A percentile compares a stretch with the other conserved stretches of the same genome.
These are phyloP conservation scores for Beta macrorhiza DNA, from an alignment of 179 eudicot genomes.

Conservation along the genomic window DNA sequence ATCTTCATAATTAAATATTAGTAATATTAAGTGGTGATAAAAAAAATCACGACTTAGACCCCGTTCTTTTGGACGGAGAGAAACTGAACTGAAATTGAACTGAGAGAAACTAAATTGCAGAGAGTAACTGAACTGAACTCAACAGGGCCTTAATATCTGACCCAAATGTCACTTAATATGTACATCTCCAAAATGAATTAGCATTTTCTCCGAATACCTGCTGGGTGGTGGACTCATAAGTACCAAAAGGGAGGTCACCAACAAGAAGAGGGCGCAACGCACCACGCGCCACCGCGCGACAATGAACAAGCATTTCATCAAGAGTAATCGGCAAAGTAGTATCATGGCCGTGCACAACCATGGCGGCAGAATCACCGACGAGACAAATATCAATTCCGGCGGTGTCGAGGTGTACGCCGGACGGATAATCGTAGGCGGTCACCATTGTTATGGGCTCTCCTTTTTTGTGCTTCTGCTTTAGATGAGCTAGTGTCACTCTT, in stretches of 20 bases:
- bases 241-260: conserved; percentile 86
- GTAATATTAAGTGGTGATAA: no score
- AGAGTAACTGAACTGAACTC: no score
- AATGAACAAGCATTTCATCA: conserved; percentile 90
- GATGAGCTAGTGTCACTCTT: conserved; percentile 59
- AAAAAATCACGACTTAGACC: no score
- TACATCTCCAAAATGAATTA: not conserved
- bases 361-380: conserved; percentile 88
- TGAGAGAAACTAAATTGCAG: no score
- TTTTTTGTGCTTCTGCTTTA: conserved; percentile 59
- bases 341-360: conserved; percentile 93
- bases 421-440: conserved; percentile 93
- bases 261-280: conserved; percentile 74
- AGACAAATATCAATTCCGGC: conserved; percentile 87
- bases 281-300: conserved; percentile 87
- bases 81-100: no score
- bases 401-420: conserved; percentile 77
- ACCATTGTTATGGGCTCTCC: conserved; percentile 77
- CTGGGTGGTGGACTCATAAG: conserved; percentile 62
- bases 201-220: conserved; percentile 45
- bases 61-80: no score
- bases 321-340: conserved; percentile 78
- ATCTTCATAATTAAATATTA: no score
- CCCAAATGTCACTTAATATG: not conserved
- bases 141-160: not conserved